Conservation (phyloP, 768 basidiomycete species). For the Lactarius hatsudake region DNA sequence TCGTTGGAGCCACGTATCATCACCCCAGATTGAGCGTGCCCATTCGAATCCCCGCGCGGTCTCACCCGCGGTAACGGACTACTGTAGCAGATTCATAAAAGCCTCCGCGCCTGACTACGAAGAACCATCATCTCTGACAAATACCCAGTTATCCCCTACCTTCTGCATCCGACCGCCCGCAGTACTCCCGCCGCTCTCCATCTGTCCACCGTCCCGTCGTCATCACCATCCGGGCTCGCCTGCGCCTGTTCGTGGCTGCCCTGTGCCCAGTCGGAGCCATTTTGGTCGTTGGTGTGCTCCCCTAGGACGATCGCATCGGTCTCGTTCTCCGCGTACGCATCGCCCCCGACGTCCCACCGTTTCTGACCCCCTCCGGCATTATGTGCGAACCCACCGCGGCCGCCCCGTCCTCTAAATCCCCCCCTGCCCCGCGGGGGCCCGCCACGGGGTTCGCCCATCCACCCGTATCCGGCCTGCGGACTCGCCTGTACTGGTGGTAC, state of each 20-base stretch:
- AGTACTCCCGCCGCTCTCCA: conserved; percentile 16
- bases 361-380: conserved; percentile 42
- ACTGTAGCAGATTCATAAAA: conserved; percentile 9
- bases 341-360: conserved; percentile 36
- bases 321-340: conserved; percentile 35
- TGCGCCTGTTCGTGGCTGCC: conserved; percentile 12
- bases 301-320: conserved; percentile 63
- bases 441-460: conserved; percentile 16
- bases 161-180: conserved; percentile 53
- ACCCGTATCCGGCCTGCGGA: conserved; percentile 16
- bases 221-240: conserved; percentile 14
- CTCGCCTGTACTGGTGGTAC: conserved; percentile 6
- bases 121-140: conserved; percentile 43
- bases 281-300: conserved; percentile 38
- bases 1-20: neutral
- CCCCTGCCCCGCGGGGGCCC: conserved; percentile 35
- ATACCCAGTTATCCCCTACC: conserved; percentile 71
- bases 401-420: conserved; percentile 35
- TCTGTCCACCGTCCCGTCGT: neutral
- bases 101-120: conserved; percentile 26
- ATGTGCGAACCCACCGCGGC: conserved; percentile 35
- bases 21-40: neutral
- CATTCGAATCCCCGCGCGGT: neutral
- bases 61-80: neutral
- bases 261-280: conserved; percentile 22